Percentiles rank a stretch among this genome's conserved stretches.
phyloP scores from a whole-genome alignment of 2,329 filamentous ascomycete genomes.

The Teratosphaeria zuluensis region DNA sequence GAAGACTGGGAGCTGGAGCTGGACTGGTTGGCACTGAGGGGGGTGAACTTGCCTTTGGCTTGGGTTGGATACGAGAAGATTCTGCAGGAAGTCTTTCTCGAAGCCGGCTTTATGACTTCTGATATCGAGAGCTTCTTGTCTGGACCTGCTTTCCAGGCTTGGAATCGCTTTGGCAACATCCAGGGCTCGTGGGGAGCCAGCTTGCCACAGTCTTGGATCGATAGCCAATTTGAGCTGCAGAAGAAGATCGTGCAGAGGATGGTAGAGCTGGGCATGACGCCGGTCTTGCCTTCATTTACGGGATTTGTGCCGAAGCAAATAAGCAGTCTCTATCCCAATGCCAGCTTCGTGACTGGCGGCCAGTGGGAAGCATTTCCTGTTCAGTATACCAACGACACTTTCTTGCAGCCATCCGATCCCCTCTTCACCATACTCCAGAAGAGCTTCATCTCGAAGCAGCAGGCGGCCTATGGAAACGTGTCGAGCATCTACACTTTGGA shows the following conservation, averaged over 20 bases:
- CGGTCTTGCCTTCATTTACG: constrained; percentile 32
- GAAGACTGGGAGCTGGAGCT: constrained; percentile 44
- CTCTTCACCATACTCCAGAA: constrained; percentile 36
- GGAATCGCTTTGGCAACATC: constrained; percentile 48
- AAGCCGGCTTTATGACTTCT: constrained; percentile 34
- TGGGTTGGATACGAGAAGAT: constrained; percentile 46
- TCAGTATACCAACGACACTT: constrained; percentile 38
- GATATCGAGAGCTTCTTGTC: constrained; percentile 41
- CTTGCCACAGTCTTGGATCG: constrained; percentile 38
- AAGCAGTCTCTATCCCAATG: no score
- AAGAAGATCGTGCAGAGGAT: constrained; percentile 41
- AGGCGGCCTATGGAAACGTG: constrained; percentile 39
- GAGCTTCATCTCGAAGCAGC: constrained; percentile 39
- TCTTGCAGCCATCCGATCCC: constrained; percentile 39
- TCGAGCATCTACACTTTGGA: constrained; percentile 42
- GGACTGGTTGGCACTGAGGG: constrained; percentile 45
- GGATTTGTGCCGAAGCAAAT: constrained; percentile 30
- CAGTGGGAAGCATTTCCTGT: constrained; percentile 35
- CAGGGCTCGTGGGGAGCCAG: constrained; percentile 41
- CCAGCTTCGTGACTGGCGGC: constrained; percentile 29
- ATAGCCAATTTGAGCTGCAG: constrained; percentile 39
- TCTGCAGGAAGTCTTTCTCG: constrained; percentile 39
- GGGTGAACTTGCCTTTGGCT: constrained; percentile 42
- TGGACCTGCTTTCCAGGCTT: constrained; percentile 43
- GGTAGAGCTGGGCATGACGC: constrained; percentile 45